Conservation (phyloP, 1,284 basidiomycete genomes). For the Gomphus bonarii region DNA sequence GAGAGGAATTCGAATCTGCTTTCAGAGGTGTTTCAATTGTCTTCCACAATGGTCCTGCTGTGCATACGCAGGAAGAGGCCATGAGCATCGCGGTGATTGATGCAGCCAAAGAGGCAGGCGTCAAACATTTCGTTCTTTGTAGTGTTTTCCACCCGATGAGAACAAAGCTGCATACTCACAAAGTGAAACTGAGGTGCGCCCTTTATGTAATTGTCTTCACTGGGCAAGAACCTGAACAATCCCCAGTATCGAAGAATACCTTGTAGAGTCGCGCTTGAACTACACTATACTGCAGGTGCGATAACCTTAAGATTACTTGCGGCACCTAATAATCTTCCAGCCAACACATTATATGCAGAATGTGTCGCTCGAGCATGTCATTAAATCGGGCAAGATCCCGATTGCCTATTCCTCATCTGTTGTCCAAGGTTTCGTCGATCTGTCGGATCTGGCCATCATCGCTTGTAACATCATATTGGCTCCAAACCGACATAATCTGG, state of each 20-base stretch:
- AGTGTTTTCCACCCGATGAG: conserved; percentile 24
- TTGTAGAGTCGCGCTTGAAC: conserved; percentile 24
- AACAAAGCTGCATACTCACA: conserved; percentile 24
- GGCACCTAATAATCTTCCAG: conserved; percentile 12
- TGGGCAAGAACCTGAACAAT: neutral
- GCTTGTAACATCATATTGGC: conserved; percentile 20
- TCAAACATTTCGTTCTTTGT: conserved; percentile 31
- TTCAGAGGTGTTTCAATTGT: conserved; percentile 20
- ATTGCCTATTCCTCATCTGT: conserved; percentile 17
- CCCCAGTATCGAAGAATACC: conserved; percentile 24
- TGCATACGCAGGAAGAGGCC: conserved; percentile 21
- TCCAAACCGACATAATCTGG: conserved; percentile 20
- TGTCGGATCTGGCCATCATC: conserved; percentile 21
- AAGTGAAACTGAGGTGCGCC: conserved; percentile 22
- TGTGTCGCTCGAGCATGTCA: conserved; percentile 16
- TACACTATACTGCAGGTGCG: conserved; percentile 25
- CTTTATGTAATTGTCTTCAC: neutral
- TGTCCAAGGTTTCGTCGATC: conserved; percentile 25
- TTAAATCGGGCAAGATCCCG: conserved; percentile 14
- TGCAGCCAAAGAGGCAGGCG: conserved; percentile 25
- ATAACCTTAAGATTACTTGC: neutral
- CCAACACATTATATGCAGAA: conserved; percentile 27
- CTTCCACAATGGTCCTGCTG: conserved; percentile 24
- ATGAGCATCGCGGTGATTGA: conserved; percentile 29
- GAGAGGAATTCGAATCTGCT: conserved; percentile 19